Conservation (phyloP, 805 yeast genomes). For the Cyberlindnera saturnus region DNA sequence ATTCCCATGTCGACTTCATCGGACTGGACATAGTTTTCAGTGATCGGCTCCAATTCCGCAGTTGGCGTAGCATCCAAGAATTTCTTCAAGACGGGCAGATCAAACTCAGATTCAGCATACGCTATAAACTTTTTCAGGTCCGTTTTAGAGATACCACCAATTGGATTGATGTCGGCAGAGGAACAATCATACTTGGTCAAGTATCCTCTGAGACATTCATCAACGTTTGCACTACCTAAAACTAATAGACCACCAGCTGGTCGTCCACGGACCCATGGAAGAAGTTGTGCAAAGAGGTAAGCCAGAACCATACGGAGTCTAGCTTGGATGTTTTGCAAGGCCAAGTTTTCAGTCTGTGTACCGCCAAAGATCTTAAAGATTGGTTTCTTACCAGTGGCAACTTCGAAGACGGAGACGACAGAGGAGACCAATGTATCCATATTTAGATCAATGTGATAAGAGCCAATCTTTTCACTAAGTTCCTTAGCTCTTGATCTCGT, state of each 20-base stretch:
- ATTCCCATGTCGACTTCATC: conserved; percentile 99
- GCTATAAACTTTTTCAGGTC: conserved; percentile 82
- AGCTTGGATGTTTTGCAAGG: conserved; percentile 95
- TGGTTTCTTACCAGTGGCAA: conserved; percentile 88
- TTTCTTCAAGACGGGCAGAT: conserved; percentile 68
- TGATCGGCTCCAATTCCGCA: conserved; percentile 96
- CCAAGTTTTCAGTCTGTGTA: conserved; percentile 82
- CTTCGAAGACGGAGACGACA: conserved; percentile 69
- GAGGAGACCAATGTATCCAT: conserved; percentile 82
- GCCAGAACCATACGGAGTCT: conserved; percentile 91
- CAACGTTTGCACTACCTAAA: conserved; percentile 94
- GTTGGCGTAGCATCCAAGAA: conserved; percentile 93
- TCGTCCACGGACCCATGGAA: conserved; percentile 89
- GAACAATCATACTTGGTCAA: conserved; percentile 96
- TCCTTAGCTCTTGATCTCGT: conserved; percentile 79
- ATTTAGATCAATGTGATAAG: conserved; percentile 86
- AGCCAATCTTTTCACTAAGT: conserved; percentile 69
- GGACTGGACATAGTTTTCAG: conserved; percentile 85
- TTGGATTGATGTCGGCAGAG: conserved; percentile 95
- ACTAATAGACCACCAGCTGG: conserved; percentile 73
- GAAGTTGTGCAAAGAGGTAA: conserved; percentile 85
- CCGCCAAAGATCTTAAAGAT: conserved; percentile 93
- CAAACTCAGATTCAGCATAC: conserved; percentile 65
- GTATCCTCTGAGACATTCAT: conserved; percentile 93
- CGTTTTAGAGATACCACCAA: conserved; percentile 96